Evolutionary conservation across 768 basidiomycete genomes (phyloP), one percentile per base, ranked within the genome.

Genomic region (Sistotremastrum suecicum): DNA sequence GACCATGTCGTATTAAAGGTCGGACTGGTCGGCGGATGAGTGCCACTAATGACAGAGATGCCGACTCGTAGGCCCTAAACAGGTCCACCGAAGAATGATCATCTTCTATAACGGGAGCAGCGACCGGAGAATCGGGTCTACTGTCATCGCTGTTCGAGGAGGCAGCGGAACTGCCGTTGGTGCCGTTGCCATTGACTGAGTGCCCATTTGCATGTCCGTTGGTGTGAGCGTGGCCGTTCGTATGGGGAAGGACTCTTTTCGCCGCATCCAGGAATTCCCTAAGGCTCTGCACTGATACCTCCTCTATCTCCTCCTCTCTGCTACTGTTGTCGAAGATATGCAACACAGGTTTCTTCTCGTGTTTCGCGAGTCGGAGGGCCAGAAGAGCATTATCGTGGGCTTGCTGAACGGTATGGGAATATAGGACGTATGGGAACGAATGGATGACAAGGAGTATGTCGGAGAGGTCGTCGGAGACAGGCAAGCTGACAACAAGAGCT

Each of bases 331-430:
- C 78, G 62, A 90, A 95, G 9, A 74, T 78, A 58, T 97, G 94
- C 29, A 95, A 67, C n/a, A 94, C 86, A 4, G 81, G 79, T 53
- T 76, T 82, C 46, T 68, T 68, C 54, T 83, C 76, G 5, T 70
- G 60, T 35, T 71, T 71, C 0, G 94, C 87, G 42, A 97, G 64
- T 38, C 80, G 75, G 43, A 86, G 79, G 9, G 89, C 88, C 11
- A 98, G 72, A 34, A 97, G 65, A 28, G 89, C 84, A 60, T 97
- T 81, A 57, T 92, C 87, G 54, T 94, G 84, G 3, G 90, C 87
- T 56, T 90, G 74, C 58, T 89, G 83, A 3, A 76, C 60, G 1
- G 74, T 76, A 34, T 75, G 70, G 5, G 89, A 92, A 55, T 92
- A 69, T 42, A 98, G 54, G 58, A 90, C 80, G 63, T 80, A 86